phyloP scores from a whole-genome alignment of 2,329 filamentous ascomycete genomes.

The Lachnellula arida region DNA sequence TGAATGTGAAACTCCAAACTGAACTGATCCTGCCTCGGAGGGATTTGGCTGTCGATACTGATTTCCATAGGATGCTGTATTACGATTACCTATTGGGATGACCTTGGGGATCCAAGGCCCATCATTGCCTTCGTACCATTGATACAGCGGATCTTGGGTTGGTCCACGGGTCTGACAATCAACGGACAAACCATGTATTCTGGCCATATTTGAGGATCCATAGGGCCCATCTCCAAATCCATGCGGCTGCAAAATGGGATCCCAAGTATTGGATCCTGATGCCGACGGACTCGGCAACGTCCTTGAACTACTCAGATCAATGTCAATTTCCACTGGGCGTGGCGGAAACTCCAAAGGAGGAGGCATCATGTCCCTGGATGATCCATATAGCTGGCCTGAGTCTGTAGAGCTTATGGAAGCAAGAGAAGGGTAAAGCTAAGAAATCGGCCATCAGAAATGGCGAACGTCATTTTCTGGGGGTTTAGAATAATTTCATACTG shows the following conservation, averaged over 20 bases:
- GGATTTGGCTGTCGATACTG: constrained; percentile 31
- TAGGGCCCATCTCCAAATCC: constrained; percentile 22
- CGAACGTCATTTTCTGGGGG: not conserved
- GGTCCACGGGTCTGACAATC: constrained; percentile 19
- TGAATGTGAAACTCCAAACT: constrained; percentile 27
- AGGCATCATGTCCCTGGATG: constrained; percentile 25
- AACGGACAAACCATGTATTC: constrained; percentile 16
- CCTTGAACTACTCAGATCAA: constrained; percentile 27
- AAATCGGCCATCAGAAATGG: constrained; percentile 21
- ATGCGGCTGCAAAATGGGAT: constrained; percentile 14
- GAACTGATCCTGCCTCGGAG: constrained; percentile 25
- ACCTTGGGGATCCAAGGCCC: constrained; percentile 41
- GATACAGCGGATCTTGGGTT: constrained; percentile 25
- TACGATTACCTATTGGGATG: constrained; percentile 26
- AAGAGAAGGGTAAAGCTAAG: constrained; percentile 23
- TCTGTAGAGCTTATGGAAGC: constrained; percentile 20
- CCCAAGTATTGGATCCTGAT: constrained; percentile 20
- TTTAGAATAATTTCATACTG: constrained; percentile 20
- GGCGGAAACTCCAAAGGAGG: constrained; percentile 25
- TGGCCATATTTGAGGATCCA: constrained; percentile 18
- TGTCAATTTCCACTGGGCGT: constrained; percentile 29
- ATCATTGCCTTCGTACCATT: constrained; percentile 38
- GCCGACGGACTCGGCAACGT: constrained; percentile 26
- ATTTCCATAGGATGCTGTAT: constrained; percentile 17
- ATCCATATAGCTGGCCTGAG: constrained; percentile 19